These are phyloP conservation scores for Alternaria conjuncta DNA, from an alignment of 2,329 filamentous ascomycete species.

Conservation along the genomic window DNA sequence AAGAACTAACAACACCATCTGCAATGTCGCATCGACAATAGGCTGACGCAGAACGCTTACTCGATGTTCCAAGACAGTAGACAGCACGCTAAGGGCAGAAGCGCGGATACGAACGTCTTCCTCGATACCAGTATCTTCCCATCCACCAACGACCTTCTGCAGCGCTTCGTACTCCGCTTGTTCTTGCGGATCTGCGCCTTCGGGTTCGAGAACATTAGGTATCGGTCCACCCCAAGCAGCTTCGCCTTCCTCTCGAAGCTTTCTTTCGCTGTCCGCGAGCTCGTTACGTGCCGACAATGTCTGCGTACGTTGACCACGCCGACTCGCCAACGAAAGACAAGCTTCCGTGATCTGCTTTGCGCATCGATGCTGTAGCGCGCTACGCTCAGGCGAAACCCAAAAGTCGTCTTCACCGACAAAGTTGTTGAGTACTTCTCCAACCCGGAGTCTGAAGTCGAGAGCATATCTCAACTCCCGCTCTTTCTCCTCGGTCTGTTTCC, in stretches of 20 bases:
- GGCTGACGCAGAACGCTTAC: slow-evolving; percentile 53
- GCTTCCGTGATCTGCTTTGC: slow-evolving; percentile 58
- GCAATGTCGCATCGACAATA: slow-evolving; percentile 58
- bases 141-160: slow-evolving; percentile 68
- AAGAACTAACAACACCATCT: slow-evolving; percentile 68
- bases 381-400: slow-evolving; percentile 14
- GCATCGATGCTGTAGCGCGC: slow-evolving; percentile 7
- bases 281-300: slow-evolving; percentile 65
- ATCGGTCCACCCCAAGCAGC: slow-evolving; percentile 63
- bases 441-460: slow-evolving; percentile 69
- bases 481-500: slow-evolving; percentile 24
- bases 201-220: slow-evolving; percentile 42
- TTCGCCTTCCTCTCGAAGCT: slow-evolving; percentile 57
- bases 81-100: slow-evolving; percentile 72
- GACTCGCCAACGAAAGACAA: slow-evolving; percentile 68
- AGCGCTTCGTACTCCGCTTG: slow-evolving; percentile 56
- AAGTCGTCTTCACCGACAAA: slow-evolving; percentile 27
- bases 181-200: slow-evolving; percentile 30
- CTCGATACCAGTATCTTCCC: slow-evolving; percentile 68
- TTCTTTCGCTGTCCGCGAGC: slow-evolving; percentile 57
- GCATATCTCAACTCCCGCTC: slow-evolving; percentile 38
- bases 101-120: slow-evolving; percentile 75
- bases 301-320: slow-evolving; percentile 66
- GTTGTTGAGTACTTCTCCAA: slow-evolving; percentile 63
- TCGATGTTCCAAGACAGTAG: slow-evolving; percentile 62